Percentiles rank a stretch among this genome's conserved stretches.
Evolutionary conservation across 148 eudicot species (phyloP).

Genomic region (Agrostemma githago): DNA sequence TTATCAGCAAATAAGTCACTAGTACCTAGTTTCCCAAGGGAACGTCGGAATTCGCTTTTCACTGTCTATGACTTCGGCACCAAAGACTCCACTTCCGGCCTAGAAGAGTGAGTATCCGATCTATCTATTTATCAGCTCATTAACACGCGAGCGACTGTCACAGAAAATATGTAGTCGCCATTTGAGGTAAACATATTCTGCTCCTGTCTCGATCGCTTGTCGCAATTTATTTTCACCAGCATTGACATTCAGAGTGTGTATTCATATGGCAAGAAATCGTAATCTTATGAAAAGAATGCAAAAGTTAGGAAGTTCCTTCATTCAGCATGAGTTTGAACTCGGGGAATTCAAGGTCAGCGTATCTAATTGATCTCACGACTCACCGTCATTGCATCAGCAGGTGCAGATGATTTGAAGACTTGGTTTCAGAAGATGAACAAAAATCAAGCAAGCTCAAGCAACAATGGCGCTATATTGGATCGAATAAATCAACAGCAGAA

Average conservation of each 20-base stretch:
- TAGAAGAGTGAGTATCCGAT: neutral
- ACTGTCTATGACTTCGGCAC: neutral
- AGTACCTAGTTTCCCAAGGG: neutral
- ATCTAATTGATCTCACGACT: too few species aligned
- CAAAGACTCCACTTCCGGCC: neutral
- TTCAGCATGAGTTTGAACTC: too few species aligned
- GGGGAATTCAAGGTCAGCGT: too few species aligned
- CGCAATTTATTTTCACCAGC: neutral
- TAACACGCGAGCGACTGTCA: neutral
- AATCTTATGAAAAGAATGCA: too few species aligned
- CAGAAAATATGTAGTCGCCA: neutral
- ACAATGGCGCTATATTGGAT: too few species aligned
- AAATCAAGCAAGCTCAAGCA: too few species aligned
- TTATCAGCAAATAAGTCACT: neutral
- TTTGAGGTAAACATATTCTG: neutral
- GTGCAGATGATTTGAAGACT: too few species aligned
- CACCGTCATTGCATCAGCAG: too few species aligned
- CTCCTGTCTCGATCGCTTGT: neutral
- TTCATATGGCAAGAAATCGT: constrained; percentile 5
- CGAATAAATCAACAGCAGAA: too few species aligned
- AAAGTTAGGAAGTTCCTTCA: too few species aligned
- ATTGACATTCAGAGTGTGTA: constrained; percentile 5
- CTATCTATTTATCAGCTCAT: neutral
- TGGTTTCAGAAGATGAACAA: too few species aligned
- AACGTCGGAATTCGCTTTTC: neutral